Base-by-base conservation (phyloP, 1,284 basidiomycete species). In the Papiliotrema fonsecae region DNA sequence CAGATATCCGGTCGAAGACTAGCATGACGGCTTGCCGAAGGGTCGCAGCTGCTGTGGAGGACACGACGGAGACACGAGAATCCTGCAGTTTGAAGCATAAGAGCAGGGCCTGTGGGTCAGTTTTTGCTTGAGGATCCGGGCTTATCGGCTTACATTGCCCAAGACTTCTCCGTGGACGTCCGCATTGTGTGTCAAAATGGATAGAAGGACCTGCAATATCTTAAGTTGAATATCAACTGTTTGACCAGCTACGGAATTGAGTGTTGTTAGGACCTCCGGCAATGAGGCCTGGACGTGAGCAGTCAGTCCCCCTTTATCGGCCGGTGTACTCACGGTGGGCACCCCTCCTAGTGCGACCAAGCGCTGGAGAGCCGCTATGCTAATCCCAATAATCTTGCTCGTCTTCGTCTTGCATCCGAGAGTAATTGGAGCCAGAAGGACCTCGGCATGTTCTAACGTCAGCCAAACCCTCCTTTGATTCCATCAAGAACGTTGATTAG, bases 21-120 rank as follows among this genome's bases (percentile, higher is more conserved):
- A 96, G 88, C 92, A 98, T 97, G 47, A 98, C 89, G 1, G 96
- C 80, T 70, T 97, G 94, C 1, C 94, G 85, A 6, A 98, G 80
- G 0, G 93, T 97, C 0, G 96, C 94, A 0, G 93, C 93, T 0
- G 94, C 96, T 1, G 94, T 98, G 0, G 91, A 96, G 3, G 91
- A 94, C 6, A 98, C 94, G 26, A 97, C 94, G 0, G 88, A 87
- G 22, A 96, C 96, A 52, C 88, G 84, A 6, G 89, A 93, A 57
- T 97, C 93, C 72, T 97, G 93, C 22, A 97, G 76, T 69, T 84
- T 89, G 78, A 97, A 97, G 65, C 92, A 97, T 9, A 97, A 76
- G 26, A 96, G 76, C 0, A 98, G 78, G 0, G 90, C 88, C 87
- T 91, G 55, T 2, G 39, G 3, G 35, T 44, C 32, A 53, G 42